Percentiles rank a stretch among this genome's conserved stretches.
phyloP scores from a whole-genome alignment of 2,329 filamentous ascomycete genomes.

The Scolecobasidium constrictum region DNA sequence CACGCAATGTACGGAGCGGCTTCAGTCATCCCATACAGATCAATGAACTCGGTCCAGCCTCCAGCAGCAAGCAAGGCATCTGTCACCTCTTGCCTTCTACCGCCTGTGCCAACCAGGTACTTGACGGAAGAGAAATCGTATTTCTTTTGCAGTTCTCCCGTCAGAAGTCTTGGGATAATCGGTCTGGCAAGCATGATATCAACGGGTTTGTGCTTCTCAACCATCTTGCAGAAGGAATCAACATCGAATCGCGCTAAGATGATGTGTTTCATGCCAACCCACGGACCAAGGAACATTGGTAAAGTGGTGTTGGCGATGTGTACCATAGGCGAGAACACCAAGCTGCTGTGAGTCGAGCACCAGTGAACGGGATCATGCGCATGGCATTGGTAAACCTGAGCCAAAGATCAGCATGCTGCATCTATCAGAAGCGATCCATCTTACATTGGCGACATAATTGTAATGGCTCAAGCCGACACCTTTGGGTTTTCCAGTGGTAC shows the following conservation, averaged over 20 bases:
- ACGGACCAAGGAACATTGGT: slow-evolving; percentile 33
- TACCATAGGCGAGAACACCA: slow-evolving; percentile 24
- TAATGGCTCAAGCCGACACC: slow-evolving; percentile 55
- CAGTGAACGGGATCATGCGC: background rate
- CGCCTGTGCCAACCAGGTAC: slow-evolving; percentile 27
- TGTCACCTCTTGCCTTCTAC: slow-evolving; percentile 24
- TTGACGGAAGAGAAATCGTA: slow-evolving; percentile 28
- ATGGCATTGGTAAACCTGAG: background rate
- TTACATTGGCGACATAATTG: slow-evolving; percentile 62
- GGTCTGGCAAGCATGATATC: slow-evolving; percentile 30
- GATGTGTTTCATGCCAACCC: slow-evolving; percentile 33
- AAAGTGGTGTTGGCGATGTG: slow-evolving; percentile 35
- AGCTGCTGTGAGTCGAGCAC: background rate
- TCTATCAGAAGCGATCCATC: background rate
- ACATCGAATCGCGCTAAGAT: slow-evolving; percentile 30
- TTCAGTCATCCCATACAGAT: slow-evolving; percentile 38
- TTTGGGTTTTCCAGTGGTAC: slow-evolving; percentile 24
- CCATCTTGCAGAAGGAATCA: slow-evolving; percentile 24
- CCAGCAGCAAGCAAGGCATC: slow-evolving; percentile 20
- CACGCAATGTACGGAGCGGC: slow-evolving; percentile 33
- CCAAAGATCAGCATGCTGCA: background rate
- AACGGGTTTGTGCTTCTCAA: slow-evolving; percentile 26
- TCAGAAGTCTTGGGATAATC: slow-evolving; percentile 26
- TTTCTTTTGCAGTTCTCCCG: slow-evolving; percentile 23
- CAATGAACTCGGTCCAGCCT: slow-evolving; percentile 29